Conservation (phyloP, 495 filamentous ascomycete species). For the Penicillium crystallinum region DNA sequence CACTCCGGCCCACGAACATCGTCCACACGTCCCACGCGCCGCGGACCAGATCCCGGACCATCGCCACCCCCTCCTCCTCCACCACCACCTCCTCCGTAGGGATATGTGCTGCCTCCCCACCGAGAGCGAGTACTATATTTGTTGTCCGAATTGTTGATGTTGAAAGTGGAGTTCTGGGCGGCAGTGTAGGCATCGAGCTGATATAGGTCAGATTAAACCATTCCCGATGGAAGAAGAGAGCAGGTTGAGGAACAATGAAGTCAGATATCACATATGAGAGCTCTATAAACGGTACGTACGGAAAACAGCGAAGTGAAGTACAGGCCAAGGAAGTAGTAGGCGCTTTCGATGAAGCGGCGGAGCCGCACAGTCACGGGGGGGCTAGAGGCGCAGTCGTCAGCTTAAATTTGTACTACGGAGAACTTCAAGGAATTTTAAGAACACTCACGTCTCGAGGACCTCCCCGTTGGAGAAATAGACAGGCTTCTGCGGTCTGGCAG, state of each 20-base stretch:
- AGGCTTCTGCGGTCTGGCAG: constrained; percentile 17
- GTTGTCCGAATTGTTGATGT: constrained; percentile 34
- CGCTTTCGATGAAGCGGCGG: constrained; percentile 38
- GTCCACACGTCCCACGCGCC: constrained; percentile 34
- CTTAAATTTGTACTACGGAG: constrained; percentile 4
- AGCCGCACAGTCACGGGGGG: constrained; percentile 42
- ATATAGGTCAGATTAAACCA: neutral
- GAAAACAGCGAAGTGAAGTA: constrained; percentile 42
- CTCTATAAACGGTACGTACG: constrained; percentile 16
- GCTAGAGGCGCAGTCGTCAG: constrained; percentile 29
- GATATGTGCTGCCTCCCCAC: constrained; percentile 25
- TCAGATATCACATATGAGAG: neutral
- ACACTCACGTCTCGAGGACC: constrained; percentile 28
- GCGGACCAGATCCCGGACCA: constrained; percentile 27
- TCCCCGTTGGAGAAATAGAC: constrained; percentile 38
- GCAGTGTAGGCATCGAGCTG: constrained; percentile 63
- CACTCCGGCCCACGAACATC: constrained; percentile 41
- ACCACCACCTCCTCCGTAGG: constrained; percentile 14
- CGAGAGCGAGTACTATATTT: constrained; percentile 16
- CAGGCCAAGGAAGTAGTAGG: constrained; percentile 42
- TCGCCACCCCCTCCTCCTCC: constrained; percentile 28
- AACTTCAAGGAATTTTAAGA: neutral
- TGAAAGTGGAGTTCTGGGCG: constrained; percentile 60
- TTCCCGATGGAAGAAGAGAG: neutral
- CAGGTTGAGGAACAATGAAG: neutral